These are phyloP conservation scores for Mortierella sp. DNA, from an alignment of 371 early-diverging fungal genomes.

Conservation along the genomic window DNA sequence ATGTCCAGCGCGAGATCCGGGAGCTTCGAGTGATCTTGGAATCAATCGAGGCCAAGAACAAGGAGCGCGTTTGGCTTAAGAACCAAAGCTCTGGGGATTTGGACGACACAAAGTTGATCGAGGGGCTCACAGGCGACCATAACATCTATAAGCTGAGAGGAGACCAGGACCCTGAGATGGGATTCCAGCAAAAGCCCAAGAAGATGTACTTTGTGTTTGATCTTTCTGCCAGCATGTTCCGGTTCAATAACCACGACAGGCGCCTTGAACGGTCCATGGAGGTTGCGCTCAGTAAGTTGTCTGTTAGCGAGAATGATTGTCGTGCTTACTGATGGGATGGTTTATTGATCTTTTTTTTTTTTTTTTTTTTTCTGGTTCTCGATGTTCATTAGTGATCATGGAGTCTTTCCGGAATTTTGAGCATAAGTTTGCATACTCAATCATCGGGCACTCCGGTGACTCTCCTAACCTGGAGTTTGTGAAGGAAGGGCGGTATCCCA, in stretches of 20 bases:
- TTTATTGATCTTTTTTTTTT: background rate
- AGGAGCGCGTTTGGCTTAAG: conserved; percentile 87
- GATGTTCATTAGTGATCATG: conserved; percentile 74
- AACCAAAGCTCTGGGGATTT: conserved; percentile 86
- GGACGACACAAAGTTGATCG: conserved; percentile 86
- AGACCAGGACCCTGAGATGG: conserved; percentile 78
- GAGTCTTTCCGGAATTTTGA: conserved; percentile 88
- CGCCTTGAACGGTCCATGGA: conserved; percentile 79
- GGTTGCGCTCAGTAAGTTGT: conserved; percentile 68
- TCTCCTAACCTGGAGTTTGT: conserved; percentile 82
- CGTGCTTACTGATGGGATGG: background rate
- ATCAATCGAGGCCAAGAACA: conserved; percentile 82
- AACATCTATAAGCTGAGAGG: conserved; percentile 86
- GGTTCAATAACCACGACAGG: conserved; percentile 78
- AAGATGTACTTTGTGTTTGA: conserved; percentile 86
- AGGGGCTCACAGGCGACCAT: conserved; percentile 84
- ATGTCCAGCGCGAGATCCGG: conserved; percentile 77
- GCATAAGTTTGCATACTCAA: conserved; percentile 82
- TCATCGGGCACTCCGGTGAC: conserved; percentile 86
- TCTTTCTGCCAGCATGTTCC: conserved; percentile 82
- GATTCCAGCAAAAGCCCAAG: conserved; percentile 83
- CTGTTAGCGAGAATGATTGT: background rate
- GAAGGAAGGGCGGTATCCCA: conserved; percentile 72
- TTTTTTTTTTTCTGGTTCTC: no score
- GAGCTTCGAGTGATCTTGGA: conserved; percentile 84